phyloP scores from a whole-genome alignment of 768 basidiomycete species.

The Tulasnella sp. region DNA sequence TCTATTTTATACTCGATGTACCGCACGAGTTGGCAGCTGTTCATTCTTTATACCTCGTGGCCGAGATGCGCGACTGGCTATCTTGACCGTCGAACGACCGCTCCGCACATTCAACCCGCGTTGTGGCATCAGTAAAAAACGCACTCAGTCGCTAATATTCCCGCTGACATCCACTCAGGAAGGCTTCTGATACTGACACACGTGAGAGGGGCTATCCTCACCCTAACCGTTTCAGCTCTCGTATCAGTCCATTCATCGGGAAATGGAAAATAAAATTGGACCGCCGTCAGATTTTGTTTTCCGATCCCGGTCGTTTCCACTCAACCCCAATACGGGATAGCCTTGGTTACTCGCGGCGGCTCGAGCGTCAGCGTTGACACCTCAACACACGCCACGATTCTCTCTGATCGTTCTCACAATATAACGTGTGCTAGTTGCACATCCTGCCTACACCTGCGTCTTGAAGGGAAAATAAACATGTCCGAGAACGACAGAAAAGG shows the following conservation, averaged over 20 bases:
- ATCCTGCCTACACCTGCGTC: not conserved
- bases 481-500: not conserved
- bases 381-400: not conserved
- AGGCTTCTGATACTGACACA: not conserved
- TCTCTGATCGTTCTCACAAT: not conserved
- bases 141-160: not conserved
- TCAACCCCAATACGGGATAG: not conserved
- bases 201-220: not conserved
- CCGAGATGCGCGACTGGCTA: not conserved
- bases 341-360: not conserved
- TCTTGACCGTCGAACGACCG: not conserved
- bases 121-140: not conserved
- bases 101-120: not conserved
- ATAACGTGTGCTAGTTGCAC: not conserved
- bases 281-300: not conserved
- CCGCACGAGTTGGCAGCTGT: not conserved
- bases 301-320: slow-evolving; percentile 8
- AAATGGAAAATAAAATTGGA: not conserved
- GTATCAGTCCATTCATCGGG: not conserved
- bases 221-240: not conserved
- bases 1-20: no score
- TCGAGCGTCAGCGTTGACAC: not conserved
- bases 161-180: not conserved
- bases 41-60: not conserved
- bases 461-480: not conserved